phyloP scores from a whole-genome alignment of 805 yeast genomes.

The Cyberlindnera mycetangii region DNA sequence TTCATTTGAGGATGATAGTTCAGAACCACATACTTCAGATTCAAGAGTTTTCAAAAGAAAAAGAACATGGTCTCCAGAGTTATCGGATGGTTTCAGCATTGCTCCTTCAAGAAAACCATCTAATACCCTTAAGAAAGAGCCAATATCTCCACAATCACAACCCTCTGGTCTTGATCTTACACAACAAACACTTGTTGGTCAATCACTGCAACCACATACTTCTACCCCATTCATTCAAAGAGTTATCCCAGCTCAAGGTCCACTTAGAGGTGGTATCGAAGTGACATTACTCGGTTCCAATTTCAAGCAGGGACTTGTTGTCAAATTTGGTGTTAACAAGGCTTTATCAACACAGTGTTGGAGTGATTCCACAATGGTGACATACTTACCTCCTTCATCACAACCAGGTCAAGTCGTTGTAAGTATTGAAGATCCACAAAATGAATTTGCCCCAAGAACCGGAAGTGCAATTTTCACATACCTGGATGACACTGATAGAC shows the following conservation, averaged over 20 bases:
- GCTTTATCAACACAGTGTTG: conserved; percentile 91
- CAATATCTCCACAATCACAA: conserved; percentile 39
- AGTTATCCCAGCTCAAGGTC: conserved; percentile 94
- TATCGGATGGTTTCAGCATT: conserved; percentile 37
- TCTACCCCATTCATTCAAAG: conserved; percentile 52
- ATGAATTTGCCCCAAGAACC: conserved; percentile 11
- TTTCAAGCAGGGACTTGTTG: conserved; percentile 77
- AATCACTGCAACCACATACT: conserved; percentile 2
- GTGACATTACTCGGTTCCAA: conserved; percentile 86
- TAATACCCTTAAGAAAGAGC: conserved; percentile 36
- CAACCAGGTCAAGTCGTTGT: conserved; percentile 91
- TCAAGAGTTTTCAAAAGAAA: conserved; percentile 46
- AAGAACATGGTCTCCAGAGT: conserved; percentile 36
- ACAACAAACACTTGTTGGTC: conserved; percentile 6
- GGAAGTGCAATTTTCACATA: conserved; percentile 67
- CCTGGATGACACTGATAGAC: conserved; percentile 92
- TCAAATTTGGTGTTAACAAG: conserved; percentile 79
- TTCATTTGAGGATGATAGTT: conserved; percentile 57
- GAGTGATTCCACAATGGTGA: conserved; percentile 92
- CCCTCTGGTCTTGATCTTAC: conserved; percentile 6
- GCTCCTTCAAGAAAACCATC: conserved; percentile 35
- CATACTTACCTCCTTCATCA: conserved; percentile 88
- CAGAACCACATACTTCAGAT: conserved; percentile 44
- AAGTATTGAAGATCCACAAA: conserved; percentile 60
- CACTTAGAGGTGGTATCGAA: conserved; percentile 94